Evolutionary conservation across 176 grass and related monocot species (phyloP).

Genomic region (Pontederia paniculata): DNA sequence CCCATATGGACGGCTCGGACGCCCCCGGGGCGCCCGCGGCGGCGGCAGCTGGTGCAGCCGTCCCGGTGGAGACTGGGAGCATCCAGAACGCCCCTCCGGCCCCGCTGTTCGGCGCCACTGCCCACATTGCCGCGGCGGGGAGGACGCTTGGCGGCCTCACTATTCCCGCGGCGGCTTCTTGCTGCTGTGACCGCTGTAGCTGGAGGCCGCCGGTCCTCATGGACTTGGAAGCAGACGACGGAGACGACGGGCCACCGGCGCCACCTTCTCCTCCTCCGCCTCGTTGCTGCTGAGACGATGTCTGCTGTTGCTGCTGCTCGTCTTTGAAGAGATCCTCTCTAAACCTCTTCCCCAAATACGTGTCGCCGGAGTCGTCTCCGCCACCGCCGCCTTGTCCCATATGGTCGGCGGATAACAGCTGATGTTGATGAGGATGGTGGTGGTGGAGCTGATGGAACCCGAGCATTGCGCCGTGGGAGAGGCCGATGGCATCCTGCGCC

Average conservation of each 20-base stretch:
- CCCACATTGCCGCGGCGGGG: slow-evolving; percentile 63
- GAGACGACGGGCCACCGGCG: slow-evolving; percentile 23
- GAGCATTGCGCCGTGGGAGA: slow-evolving; percentile 41
- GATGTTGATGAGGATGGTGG: slow-evolving; percentile 46
- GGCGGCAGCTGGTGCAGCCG: slow-evolving; percentile 11
- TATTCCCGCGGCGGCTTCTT: slow-evolving; percentile 19
- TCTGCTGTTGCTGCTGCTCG: slow-evolving; percentile 24
- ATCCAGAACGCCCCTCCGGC: slow-evolving; percentile 81
- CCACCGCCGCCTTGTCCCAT: slow-evolving; percentile 16
- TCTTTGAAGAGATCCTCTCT: slow-evolving; percentile 97
- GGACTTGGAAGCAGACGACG: slow-evolving; percentile 20
- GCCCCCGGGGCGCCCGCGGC: slow-evolving; percentile 32
- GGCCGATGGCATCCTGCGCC: not conserved
- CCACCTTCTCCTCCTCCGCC: slow-evolving; percentile 7
- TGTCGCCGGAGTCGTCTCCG: slow-evolving; percentile 31
- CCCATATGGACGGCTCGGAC: slow-evolving; percentile 67
- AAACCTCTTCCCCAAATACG: slow-evolving; percentile 76
- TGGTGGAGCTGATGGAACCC: slow-evolving; percentile 64
- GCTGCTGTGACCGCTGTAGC: slow-evolving; percentile 11
- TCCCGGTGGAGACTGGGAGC: slow-evolving; percentile 54
- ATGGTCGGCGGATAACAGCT: slow-evolving; percentile 10
- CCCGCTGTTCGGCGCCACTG: slow-evolving; percentile 43
- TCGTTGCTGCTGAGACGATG: slow-evolving; percentile 1
- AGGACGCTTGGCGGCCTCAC: slow-evolving; percentile 21
- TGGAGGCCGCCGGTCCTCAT: slow-evolving; percentile 4